Base-by-base conservation (phyloP, 768 basidiomycete genomes). In the Cytidiella melzeri region DNA sequence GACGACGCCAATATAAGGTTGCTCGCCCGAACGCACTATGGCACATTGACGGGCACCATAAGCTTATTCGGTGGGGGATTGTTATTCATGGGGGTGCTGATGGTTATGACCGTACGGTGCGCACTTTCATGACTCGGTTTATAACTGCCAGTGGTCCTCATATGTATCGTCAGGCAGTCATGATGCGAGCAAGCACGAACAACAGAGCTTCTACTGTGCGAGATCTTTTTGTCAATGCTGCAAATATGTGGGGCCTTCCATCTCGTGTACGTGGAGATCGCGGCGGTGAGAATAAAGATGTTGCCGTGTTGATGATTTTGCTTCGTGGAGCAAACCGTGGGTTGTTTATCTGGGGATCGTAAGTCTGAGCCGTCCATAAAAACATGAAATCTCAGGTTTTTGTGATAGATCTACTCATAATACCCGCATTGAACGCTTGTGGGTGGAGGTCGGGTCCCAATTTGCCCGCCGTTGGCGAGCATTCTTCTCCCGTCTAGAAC, bases 351-450 rank as follows among this genome's bases (percentile, higher is more conserved):
- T 68, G 63, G 64, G 64, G 59, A 21, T 47, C 43, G 53, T 62
- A 45, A 45, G 56, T 56, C 23, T 38, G 12, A 24, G 15, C n/a
- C n/a, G n/a, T n/a, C n/a, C n/a, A n/a, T n/a, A n/a, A n/a, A n/a
- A n/a, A n/a, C n/a, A n/a, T n/a, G n/a, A n/a, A n/a, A n/a, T n/a
- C n/a, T n/a, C n/a, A n/a, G n/a, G 13, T 15, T 41, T 42, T 5
- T 19, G 9, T 27, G 27, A n/a, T 37, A 64, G 63, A 5, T 76
- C 70, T 0, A 72, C 70, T 0, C 53, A 57, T 4, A 79, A 77
- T 47, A 69, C 69, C 0, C 57, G 65, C 0, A 76, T 76, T 50
- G 75, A 78, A 52, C 45, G 63, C 0, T 57, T 76, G 0, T 76
- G 74, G 74, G 64, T 73, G 12, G 73, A 76, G 41, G 61, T 72